A percentile compares a stretch with the other conserved stretches of the same genome.
Evolutionary conservation across 208 protist genomes (phyloP).

Genomic region (Crithidia mellificae): DNA sequence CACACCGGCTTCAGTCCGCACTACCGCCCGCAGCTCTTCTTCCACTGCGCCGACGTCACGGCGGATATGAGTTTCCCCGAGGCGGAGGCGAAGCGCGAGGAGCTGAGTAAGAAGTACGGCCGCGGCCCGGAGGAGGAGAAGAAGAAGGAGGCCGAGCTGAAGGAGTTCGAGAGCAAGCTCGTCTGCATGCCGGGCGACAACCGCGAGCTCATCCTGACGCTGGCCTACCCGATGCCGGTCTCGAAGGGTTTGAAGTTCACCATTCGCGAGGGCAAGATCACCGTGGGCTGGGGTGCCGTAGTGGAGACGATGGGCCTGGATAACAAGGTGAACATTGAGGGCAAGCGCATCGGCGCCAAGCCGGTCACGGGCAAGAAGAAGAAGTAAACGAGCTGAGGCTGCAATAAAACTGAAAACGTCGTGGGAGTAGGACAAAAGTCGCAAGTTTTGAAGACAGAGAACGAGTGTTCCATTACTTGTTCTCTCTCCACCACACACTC

Average conservation of each 20-base stretch:
- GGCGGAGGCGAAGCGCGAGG: constrained; percentile 64
- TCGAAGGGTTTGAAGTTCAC: constrained; percentile 97
- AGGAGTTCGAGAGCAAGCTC: constrained; percentile 87
- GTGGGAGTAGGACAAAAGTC: not conserved
- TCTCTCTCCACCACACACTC: too few relatives aligned
- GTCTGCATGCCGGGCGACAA: constrained; percentile 99
- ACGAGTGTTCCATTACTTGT: not conserved
- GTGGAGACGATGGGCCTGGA: constrained; percentile 91
- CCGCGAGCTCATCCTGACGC: constrained; percentile 91
- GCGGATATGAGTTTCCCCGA: constrained; percentile 94
- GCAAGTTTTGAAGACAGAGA: too few relatives aligned
- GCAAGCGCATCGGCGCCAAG: constrained; percentile 44
- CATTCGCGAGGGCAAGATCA: constrained; percentile 98
- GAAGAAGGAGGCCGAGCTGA: constrained; percentile 80
- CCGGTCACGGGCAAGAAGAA: constrained; percentile 51
- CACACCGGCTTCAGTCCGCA: constrained; percentile 97
- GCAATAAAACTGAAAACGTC: constrained; percentile 2
- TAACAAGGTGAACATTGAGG: constrained; percentile 88
- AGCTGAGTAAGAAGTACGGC: constrained; percentile 84
- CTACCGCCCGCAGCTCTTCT: constrained; percentile 98
- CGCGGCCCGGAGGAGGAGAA: constrained; percentile 79
- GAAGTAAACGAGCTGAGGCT: constrained; percentile 35
- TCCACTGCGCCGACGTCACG: constrained; percentile 98
- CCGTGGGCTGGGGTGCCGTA: constrained; percentile 98
- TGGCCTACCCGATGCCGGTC: constrained; percentile 93